Conservation (phyloP, 306 rosid species). For the Dryas drummondii region DNA sequence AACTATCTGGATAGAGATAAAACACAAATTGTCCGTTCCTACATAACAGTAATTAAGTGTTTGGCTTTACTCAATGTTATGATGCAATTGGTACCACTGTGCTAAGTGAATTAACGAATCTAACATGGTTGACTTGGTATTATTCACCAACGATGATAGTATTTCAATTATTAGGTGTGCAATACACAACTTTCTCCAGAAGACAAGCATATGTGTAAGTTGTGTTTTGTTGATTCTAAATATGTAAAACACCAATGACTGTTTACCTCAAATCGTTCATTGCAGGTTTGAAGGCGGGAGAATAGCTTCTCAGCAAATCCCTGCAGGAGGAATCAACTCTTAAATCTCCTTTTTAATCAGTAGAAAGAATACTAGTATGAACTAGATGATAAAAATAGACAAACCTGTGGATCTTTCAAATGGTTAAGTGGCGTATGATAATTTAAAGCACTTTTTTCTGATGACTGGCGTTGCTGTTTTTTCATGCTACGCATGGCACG, state of each 20-base stretch:
- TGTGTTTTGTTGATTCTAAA: neutral
- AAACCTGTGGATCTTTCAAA: slow-evolving; percentile 85
- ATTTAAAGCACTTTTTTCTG: slow-evolving; percentile 46
- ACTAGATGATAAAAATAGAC: slow-evolving; percentile 14
- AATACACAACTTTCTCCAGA: neutral
- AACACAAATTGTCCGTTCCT: neutral
- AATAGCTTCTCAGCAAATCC: slow-evolving; percentile 88
- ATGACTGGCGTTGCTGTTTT: slow-evolving; percentile 64
- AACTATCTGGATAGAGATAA: neutral
- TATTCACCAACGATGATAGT: neutral
- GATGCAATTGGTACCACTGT: neutral
- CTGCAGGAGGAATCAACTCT: slow-evolving; percentile 42
- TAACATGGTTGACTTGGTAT: neutral
- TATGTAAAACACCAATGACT: neutral
- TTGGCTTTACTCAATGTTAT: neutral
- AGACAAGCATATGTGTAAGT: neutral
- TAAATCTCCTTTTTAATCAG: slow-evolving; percentile 12
- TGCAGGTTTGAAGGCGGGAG: slow-evolving; percentile 59
- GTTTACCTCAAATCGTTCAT: slow-evolving; percentile 78
- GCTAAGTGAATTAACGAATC: neutral
- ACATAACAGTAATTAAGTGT: neutral
- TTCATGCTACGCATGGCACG: slow-evolving; percentile 78
- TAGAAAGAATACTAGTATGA: slow-evolving; percentile 10
- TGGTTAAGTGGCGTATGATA: slow-evolving; percentile 86
- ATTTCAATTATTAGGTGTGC: neutral